phyloP scores from a whole-genome alignment of 495 filamentous ascomycete genomes.

The Penicillium canescens region DNA sequence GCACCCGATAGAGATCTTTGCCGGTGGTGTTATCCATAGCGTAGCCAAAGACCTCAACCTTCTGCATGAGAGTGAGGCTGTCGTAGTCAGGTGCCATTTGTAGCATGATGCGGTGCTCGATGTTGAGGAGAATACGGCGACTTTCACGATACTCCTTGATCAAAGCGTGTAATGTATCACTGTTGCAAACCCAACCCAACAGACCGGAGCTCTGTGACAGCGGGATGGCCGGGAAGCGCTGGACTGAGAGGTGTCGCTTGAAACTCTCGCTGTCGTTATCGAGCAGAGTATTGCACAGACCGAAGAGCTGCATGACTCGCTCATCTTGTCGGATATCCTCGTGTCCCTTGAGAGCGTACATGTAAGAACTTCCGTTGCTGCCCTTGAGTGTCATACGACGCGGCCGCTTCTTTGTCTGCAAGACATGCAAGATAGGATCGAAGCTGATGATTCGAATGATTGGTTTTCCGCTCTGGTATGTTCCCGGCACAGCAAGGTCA shows the following conservation, averaged over 20 bases:
- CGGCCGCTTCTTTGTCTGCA: conserved; percentile 95
- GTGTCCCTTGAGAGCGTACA: conserved; percentile 90
- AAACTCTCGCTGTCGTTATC: conserved; percentile 91
- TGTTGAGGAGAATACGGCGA: conserved; percentile 95
- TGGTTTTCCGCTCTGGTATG: conserved; percentile 84
- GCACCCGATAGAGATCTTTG: conserved; percentile 94
- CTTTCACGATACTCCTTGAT: conserved; percentile 97
- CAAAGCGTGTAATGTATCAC: conserved; percentile 91
- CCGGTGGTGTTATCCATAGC: conserved; percentile 98
- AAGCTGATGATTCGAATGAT: conserved; percentile 86
- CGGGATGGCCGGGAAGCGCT: conserved; percentile 91
- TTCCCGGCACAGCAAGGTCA: conserved; percentile 90
- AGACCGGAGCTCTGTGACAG: conserved; percentile 94
- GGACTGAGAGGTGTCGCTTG: conserved; percentile 94
- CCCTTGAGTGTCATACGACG: conserved; percentile 85
- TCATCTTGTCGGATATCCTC: conserved; percentile 99
- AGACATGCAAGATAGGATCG: conserved; percentile 83
- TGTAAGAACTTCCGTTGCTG: conserved; percentile 82
- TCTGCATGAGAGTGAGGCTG: conserved; percentile 98
- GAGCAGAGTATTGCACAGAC: conserved; percentile 90
- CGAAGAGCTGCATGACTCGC: conserved; percentile 98
- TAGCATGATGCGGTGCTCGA: conserved; percentile 98
- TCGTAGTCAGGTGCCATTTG: conserved; percentile 99
- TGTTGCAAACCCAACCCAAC: conserved; percentile 96
- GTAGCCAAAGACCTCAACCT: conserved; percentile 98